Evolutionary conservation across 768 basidiomycete species (phyloP), one percentile per base, ranked within the genome.

Genomic region (Strobilomyces dryophilus): DNA sequence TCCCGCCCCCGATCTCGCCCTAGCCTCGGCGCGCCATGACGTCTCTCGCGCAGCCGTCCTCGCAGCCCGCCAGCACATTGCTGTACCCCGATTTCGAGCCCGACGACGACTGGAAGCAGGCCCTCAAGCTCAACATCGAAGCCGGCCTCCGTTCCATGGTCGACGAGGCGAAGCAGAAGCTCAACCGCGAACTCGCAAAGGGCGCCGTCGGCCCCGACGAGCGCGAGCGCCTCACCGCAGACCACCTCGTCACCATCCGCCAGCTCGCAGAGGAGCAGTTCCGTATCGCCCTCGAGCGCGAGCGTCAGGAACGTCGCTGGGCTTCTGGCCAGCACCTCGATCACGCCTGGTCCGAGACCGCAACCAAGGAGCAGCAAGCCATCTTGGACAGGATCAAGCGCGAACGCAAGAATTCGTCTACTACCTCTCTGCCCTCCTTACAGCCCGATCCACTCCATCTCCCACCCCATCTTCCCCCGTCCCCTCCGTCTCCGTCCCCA

Each of bases 121-220:
- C 60, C 2, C 69, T 81, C 59, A 71, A 63, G 61, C 72, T 75
- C 37, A 73, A 75, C 61, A 86, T 89, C 60, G 79, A 82, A 58
- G 71, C 73, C 2, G 71, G 70, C 8, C 62, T 74, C 46, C 62
- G 57, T 35, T 61, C 67, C 42, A 65, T 67, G 57, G 76, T 86
- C 54, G 77, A 83, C 51, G 85, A 85, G 54, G 81, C 87, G 18
- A 83, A 83, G 68, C 76, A 80, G 52, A 81, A 79, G 24, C 68
- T 81, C 35, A 75, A 81, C 34, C 66, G 70, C 15, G 77, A 81
- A 63, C 71, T 89, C 14, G 73, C 74, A 62, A 67, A 76, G 67
- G 61, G 24, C 24, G 4, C 4, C 24, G 24, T 24, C 24, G 66
- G 58, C 40, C 68, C 63, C 4, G 52, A 57, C 17, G 59, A 68